Evolutionary conservation across 331 rosid genomes (phyloP), one percentile per base, ranked within the genome.

Genomic region (Prunus yedoensis): DNA sequence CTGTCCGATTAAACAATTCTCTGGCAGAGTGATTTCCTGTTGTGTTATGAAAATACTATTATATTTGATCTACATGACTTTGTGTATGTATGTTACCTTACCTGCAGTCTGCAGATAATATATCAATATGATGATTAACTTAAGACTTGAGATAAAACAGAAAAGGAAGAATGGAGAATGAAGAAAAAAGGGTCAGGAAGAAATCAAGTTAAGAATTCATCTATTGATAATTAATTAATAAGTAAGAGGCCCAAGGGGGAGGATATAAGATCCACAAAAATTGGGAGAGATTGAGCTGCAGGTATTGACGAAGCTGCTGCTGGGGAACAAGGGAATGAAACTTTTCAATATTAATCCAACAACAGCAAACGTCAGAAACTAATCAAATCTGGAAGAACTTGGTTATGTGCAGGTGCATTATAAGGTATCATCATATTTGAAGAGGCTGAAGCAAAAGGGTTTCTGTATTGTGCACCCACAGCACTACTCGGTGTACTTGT

Each of bases 351-450:
- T 30, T 16, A 17, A n/a, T 38, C 51, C 69, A 65, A 32, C 69
- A 64, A 32, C 27, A 64, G 8, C 10, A 35, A 53, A 17, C 21
- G 23, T 94, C 87, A 91, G 20, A 90, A 82, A 79, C 89, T 88
- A 86, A 91, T 94, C 64, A 94, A 82, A 74, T 94, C 96, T 16
- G 97, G 96, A 86, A 91, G 86, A 76, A 41, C 71, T 60, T 74
- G 50, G 23, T 74, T 75, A 18, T 73, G 64, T 72, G 54, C 78
- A 68, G 78, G 65, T 41, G 38, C 38, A 25, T 7, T n/a, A 52
- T 73, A 21, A 49, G 91, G 84, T 9, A 82, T 77, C 10, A 71
- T 74, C 5, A 76, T 21, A 74, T 52, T 80, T 23, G 78, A 79
- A 68, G 89, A 46, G 20, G 79, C 79, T 18, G 68, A 56, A 16